Evolutionary conservation across 768 basidiomycete genomes (phyloP).

Genomic region (Termitomyces titanicus): DNA sequence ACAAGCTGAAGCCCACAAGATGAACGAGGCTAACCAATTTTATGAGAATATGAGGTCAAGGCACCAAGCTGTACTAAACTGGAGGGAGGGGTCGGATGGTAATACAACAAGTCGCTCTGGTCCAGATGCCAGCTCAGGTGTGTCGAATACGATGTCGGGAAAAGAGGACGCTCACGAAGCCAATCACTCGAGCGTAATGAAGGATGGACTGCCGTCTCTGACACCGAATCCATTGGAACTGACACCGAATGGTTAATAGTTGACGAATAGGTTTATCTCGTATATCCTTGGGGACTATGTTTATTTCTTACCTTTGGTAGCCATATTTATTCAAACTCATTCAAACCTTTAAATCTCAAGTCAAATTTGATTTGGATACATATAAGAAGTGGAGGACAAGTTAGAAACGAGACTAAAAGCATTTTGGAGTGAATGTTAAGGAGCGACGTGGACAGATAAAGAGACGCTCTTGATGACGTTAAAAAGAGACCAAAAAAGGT

Average conservation of each 20-base stretch:
- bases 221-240: constrained; percentile 66
- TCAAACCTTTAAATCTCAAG: constrained; percentile 1
- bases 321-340: neutral
- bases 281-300: constrained; percentile 30
- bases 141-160: constrained; percentile 52
- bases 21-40: constrained; percentile 92
- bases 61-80: constrained; percentile 58
- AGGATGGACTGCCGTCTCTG: constrained; percentile 74
- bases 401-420: constrained; percentile 8
- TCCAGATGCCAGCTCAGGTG: constrained; percentile 27
- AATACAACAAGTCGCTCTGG: constrained; percentile 16
- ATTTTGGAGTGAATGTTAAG: constrained; percentile 18
- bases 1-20: constrained; percentile 86
- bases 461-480: constrained; percentile 16
- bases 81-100: constrained; percentile 42
- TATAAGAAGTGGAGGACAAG: constrained; percentile 14
- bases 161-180: constrained; percentile 59
- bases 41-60: constrained; percentile 84
- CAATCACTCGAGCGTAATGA: constrained; percentile 45
- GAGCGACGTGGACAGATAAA: constrained; percentile 14
- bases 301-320: constrained; percentile 23
- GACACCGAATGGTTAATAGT: constrained; percentile 92
- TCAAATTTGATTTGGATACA: constrained; percentile 18
- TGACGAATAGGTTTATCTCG: constrained; percentile 30
- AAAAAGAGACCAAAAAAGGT: constrained; percentile 27